Percentiles rank a stretch among this genome's conserved stretches.
Conservation (phyloP, 371 early-diverging fungal genomes). For the Paraphysoderma sedebokerense region DNA sequence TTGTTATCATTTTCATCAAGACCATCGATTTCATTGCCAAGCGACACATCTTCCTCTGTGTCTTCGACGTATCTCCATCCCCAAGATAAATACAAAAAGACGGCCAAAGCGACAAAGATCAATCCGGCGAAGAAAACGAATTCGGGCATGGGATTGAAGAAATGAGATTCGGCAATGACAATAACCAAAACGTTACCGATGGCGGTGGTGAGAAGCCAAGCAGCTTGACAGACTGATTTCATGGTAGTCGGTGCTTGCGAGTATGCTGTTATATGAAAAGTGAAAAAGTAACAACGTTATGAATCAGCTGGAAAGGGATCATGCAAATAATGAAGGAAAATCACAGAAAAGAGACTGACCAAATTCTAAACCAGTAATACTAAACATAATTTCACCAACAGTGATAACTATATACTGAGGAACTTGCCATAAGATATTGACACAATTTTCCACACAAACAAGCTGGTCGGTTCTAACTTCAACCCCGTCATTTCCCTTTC, state of each 20-base stretch:
- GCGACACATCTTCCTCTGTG: no score
- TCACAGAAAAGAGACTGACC: no score
- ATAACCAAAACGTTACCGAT: constrained; percentile 21
- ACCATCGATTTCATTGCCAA: no score
- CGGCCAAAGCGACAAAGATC: not conserved
- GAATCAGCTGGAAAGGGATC: no score
- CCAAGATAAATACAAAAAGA: not conserved
- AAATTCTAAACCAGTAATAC: constrained; percentile 18
- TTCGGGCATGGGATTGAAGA: constrained; percentile 2
- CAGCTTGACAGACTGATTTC: constrained; percentile 12
- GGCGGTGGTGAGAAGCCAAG: constrained; percentile 21
- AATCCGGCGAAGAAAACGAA: constrained; percentile 1
- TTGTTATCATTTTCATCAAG: no score
- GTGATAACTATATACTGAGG: constrained; percentile 25
- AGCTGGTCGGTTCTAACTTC: not conserved
- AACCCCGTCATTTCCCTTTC: not conserved
- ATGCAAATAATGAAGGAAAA: no score
- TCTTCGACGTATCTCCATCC: not conserved
- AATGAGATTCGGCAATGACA: constrained; percentile 4
- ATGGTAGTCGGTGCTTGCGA: constrained; percentile 8
- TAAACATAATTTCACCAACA: constrained; percentile 17
- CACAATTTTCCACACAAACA: not conserved
- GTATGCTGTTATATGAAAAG: no score
- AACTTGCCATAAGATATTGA: constrained; percentile 18
- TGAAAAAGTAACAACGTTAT: no score